A percentile compares a stretch with the other conserved stretches of the same genome.
Conservation (phyloP, 2,329 filamentous ascomycete species). For the Akanthomyces lecanii region DNA sequence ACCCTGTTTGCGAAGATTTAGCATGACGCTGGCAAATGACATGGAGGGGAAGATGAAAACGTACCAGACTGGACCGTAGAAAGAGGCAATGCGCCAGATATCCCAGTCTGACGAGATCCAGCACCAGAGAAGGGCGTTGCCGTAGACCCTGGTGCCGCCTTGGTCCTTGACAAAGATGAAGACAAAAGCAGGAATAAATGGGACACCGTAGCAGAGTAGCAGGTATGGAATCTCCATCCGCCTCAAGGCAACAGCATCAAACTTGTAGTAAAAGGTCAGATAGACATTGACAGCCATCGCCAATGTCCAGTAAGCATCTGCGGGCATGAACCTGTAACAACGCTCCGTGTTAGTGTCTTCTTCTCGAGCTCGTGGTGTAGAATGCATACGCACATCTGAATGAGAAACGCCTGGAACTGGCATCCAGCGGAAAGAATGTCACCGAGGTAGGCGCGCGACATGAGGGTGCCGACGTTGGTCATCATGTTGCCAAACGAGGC, state of each 20-base stretch:
- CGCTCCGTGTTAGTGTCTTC: neutral
- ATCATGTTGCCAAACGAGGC: conserved; percentile 78
- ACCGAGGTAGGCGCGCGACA: conserved; percentile 58
- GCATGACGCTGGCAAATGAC: neutral
- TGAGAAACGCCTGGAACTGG: conserved; percentile 72
- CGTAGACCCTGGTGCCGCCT: conserved; percentile 59
- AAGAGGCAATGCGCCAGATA: conserved; percentile 66
- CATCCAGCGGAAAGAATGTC: conserved; percentile 50
- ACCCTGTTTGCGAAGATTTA: conserved; percentile 42
- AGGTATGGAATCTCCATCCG: conserved; percentile 69
- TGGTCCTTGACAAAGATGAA: conserved; percentile 61
- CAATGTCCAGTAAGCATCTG: conserved; percentile 71
- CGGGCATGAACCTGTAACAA: conserved; percentile 66
- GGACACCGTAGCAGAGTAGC: conserved; percentile 66
- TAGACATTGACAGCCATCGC: conserved; percentile 84
- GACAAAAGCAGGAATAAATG: conserved; percentile 62
- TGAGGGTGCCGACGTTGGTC: conserved; percentile 71
- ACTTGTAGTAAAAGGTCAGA: conserved; percentile 73
- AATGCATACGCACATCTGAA: conserved; percentile 64
- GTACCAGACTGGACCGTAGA: conserved; percentile 70
- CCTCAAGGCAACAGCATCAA: conserved; percentile 59
- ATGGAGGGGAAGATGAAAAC: conserved; percentile 17
- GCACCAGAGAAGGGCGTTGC: conserved; percentile 75
- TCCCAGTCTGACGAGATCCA: conserved; percentile 68
- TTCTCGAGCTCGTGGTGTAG: neutral